A percentile compares a stretch with the other conserved stretches of the same genome.
Evolutionary conservation across 768 basidiomycete genomes (phyloP).

Genomic region (Hemileccinum impolitum): DNA sequence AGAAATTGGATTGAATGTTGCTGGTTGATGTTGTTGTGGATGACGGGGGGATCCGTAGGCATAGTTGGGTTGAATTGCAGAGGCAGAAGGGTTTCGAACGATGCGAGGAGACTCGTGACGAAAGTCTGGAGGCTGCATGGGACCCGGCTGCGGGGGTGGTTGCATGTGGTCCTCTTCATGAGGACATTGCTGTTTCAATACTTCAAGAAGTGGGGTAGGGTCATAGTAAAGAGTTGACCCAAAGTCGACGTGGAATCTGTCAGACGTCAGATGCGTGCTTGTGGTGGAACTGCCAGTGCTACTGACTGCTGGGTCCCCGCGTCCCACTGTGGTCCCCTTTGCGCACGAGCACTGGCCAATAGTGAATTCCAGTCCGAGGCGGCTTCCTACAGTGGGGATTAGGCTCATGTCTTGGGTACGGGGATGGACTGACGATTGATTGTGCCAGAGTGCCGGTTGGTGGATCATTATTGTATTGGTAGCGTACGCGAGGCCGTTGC

Average conservation of each 20-base stretch:
- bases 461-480: constrained; percentile 59
- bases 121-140: constrained; percentile 34
- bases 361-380: constrained; percentile 87
- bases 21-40: constrained; percentile 27
- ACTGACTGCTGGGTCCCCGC: constrained; percentile 81
- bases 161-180: constrained; percentile 28
- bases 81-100: constrained; percentile 27
- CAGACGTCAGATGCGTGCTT: not conserved
- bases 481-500: constrained; percentile 27
- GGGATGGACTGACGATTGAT: constrained; percentile 54
- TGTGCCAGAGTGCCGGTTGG: constrained; percentile 44
- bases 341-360: constrained; percentile 72
- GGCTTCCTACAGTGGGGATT: constrained; percentile 46
- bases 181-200: constrained; percentile 38
- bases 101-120: constrained; percentile 35
- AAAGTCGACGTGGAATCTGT: constrained; percentile 73
- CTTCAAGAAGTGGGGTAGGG: constrained; percentile 55
- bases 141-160: constrained; percentile 17
- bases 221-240: constrained; percentile 73
- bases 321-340: constrained; percentile 86
- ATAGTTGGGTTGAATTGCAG: constrained; percentile 28
- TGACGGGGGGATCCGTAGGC: constrained; percentile 32
- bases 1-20: constrained; percentile 33
- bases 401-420: not conserved
- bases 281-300: not conserved